Evolutionary conservation across 441 rosid species (phyloP), one percentile per base, ranked within the genome.

Genomic region (Melastoma candidum): DNA sequence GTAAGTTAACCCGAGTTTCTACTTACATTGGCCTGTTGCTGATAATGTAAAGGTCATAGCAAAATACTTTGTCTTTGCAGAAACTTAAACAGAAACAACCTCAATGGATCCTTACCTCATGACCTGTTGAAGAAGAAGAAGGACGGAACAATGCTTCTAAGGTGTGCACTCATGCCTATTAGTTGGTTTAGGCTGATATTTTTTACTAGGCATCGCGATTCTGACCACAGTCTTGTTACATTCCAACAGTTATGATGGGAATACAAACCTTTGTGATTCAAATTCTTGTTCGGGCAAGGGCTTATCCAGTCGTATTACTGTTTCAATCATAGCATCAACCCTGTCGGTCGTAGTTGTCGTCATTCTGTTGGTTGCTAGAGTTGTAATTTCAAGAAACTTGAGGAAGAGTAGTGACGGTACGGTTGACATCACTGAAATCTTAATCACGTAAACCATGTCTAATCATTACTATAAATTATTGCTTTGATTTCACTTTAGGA

Each of bases 81-180:
- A 26, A 60, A 64, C 51, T 53, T 69, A 52, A n/a, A 51, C 2
- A 45, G 56, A 24, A 64, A 64, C 48, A 52, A 51, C 44, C 50
- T 64, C 12, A 49, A 12, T 6, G 63, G 72, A 22, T 29, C 51
- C 2, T 25, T 68, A 47, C 73, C 69, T n/a, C 45, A 0, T 6
- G 39, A 32, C 22, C 61, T 69, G 1, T 1, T 51, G 8, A 46
- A 51, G 11, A 69, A 64, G 45, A 59, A 41, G 24, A 27, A 25
- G 4, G 24, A 52, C 25, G 56, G 69, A 32, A 12, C 49, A 1
- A 12, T 59, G 54, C 47, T 11, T 11, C 25, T 69, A 14, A 64
- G 69, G 73, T 69, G 52, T 8, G 41, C 7, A 32, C 41, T 32
- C 56, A 36, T 26, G n/a, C 32, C 44, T 12, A 17, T 17, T 17